Conservation (phyloP, 1,139 yeast species). For the Yamadazyma atlantica region DNA sequence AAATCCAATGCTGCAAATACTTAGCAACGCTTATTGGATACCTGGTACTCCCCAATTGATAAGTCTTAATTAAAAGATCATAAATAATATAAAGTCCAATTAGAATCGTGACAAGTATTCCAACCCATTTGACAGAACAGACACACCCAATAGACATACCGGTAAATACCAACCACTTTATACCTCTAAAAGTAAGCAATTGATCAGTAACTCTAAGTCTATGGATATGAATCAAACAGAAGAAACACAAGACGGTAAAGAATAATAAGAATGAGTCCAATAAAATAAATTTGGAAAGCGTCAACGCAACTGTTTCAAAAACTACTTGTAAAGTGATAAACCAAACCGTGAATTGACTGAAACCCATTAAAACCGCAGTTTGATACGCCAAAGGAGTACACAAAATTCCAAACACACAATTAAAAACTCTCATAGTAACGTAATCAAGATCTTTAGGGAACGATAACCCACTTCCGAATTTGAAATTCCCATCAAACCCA, state of each 20-base stretch:
- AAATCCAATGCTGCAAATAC: conserved; percentile 68
- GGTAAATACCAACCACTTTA: conserved; percentile 59
- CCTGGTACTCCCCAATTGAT: conserved; percentile 39
- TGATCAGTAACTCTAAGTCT: conserved; percentile 31
- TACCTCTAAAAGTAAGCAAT: conserved; percentile 48
- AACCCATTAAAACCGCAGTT: conserved; percentile 84
- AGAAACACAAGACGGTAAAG: conserved; percentile 64
- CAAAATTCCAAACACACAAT: conserved; percentile 84
- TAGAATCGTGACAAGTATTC: conserved; percentile 77
- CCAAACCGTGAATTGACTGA: conserved; percentile 83
- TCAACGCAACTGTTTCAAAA: conserved; percentile 81
- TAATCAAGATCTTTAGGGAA: conserved; percentile 88
- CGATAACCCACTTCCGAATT: conserved; percentile 80
- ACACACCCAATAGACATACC: conserved; percentile 92
- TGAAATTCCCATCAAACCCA: conserved; percentile 94
- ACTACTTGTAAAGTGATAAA: conserved; percentile 83
- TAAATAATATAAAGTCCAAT: conserved; percentile 83
- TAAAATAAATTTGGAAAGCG: conserved; percentile 87
- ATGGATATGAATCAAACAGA: conserved; percentile 57
- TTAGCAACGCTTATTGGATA: conserved; percentile 31
- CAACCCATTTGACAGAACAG: conserved; percentile 95
- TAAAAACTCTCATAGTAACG: conserved; percentile 91
- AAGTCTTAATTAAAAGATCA: conserved; percentile 68
- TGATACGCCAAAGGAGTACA: conserved; percentile 94
- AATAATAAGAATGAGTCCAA: conserved; percentile 93